Base-by-base conservation (phyloP, 1,284 basidiomycete species). In the Pseudomicrostroma phylloplanum region DNA sequence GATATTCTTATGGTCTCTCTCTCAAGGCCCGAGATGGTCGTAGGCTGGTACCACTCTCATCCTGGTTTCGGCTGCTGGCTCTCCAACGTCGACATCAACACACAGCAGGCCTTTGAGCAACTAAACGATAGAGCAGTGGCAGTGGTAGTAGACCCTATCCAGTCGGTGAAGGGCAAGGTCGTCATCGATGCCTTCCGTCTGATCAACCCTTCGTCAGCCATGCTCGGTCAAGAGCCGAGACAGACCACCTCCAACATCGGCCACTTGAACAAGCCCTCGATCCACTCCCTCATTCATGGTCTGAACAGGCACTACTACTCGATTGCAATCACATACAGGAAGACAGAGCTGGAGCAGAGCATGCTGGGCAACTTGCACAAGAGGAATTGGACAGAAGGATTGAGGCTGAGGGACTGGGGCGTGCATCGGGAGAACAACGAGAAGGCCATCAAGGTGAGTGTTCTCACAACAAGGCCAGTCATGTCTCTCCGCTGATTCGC, bases 41-140 rank as follows among this genome's bases (percentile, higher is more conserved):
- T 99, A 0, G 96, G 96, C 8, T 99, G 96, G 96, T 99, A 99
- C 80, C 96, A 99, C 81, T 98, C 96, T 55, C 96, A 99, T 83
- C 96, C 96, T 59, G 96, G 96, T 41, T 99, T 98, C 80, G 96
- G 96, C 4, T 99, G 96, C 81, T 99, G 96, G 96, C 83, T 99
- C 48, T 96, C 92, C 57, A 93, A 91, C 72, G 96, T 98, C 42
- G 96, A 99, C 82, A 93, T 98, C 80, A 97, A 98, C 82, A 99
- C 96, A 6, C 96, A 99, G 80, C 93, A 96, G 91, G 96, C 92
- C 15, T 99, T 99, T 79, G 96, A 99, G 82, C 90, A 89, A 73
- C 87, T 98, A 69, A 90, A 97, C 80, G 85, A 88, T 56, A 89
- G 94, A 61, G 92, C 94, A 7, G 96, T 99, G 51, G 93, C 96